Evolutionary conservation across 495 filamentous ascomycete genomes (phyloP).

Genomic region (Aspergillus coremiiformis): DNA sequence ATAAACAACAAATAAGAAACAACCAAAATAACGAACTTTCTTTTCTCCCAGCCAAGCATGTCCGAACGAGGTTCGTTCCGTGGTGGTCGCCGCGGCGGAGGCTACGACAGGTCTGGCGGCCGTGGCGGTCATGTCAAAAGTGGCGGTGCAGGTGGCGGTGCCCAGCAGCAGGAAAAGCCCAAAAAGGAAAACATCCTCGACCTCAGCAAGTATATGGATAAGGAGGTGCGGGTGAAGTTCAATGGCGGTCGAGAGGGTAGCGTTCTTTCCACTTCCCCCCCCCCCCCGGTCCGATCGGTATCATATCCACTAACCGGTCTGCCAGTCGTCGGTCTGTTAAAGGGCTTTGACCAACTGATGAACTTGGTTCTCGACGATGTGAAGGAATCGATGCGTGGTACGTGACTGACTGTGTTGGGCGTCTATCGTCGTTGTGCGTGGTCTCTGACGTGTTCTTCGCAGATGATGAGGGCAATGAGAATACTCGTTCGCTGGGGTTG

Average conservation of each 20-base stretch:
- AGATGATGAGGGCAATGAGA: slow-evolving; percentile 89
- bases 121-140: slow-evolving; percentile 36
- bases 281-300: too few relatives aligned
- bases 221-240: slow-evolving; percentile 90
- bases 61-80: slow-evolving; percentile 63
- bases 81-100: slow-evolving; percentile 44
- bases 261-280: too few relatives aligned
- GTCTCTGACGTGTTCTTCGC: too few relatives aligned
- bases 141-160: slow-evolving; percentile 44
- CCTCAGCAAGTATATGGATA: slow-evolving; percentile 91
- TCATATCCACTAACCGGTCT: slow-evolving; percentile 2
- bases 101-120: slow-evolving; percentile 31
- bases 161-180: slow-evolving; percentile 58
- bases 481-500: slow-evolving; percentile 74
- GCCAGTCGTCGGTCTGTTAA: slow-evolving; percentile 79
- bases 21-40: too few relatives aligned
- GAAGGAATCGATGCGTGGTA: slow-evolving; percentile 80
- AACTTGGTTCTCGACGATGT: slow-evolving; percentile 95
- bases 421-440: too few relatives aligned
- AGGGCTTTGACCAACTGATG: slow-evolving; percentile 96
- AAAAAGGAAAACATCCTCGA: slow-evolving; percentile 99
- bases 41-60: slow-evolving; percentile 39
- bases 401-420: too few relatives aligned
- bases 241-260: slow-evolving; percentile 89
- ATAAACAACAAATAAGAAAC: not conserved